A percentile compares a stretch with the other conserved stretches of the same genome.
phyloP scores from a whole-genome alignment of 169 alveolate species.

The Besnoitia besnoiti region DNA sequence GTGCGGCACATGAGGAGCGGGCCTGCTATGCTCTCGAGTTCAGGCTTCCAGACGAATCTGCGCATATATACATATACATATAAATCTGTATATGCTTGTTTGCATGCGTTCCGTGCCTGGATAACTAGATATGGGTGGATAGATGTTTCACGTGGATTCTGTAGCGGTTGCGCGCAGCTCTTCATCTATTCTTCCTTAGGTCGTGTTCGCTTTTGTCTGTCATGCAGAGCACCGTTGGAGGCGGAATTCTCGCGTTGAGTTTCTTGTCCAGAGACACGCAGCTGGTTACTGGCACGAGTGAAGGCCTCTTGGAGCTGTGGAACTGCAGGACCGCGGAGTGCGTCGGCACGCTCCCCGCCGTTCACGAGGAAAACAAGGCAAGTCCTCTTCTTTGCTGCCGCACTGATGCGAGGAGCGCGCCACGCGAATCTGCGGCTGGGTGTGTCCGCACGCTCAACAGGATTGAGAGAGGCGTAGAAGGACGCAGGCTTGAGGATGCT shows the following conservation, averaged over 20 bases:
- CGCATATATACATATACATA: background rate
- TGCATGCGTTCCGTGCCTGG: background rate
- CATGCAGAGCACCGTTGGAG: slow-evolving; percentile 89
- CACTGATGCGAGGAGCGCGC: too few species aligned
- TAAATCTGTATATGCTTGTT: background rate
- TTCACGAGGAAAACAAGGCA: slow-evolving; percentile 84
- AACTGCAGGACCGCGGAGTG: slow-evolving; percentile 85
- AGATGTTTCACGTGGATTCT: too few species aligned
- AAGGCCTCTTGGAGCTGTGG: slow-evolving; percentile 88
- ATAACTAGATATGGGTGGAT: background rate
- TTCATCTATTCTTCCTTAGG: too few species aligned
- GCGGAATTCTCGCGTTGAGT: slow-evolving; percentile 78
- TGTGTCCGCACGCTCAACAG: too few species aligned
- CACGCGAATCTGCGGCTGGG: too few species aligned
- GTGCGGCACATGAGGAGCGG: too few species aligned
- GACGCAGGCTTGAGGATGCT: too few species aligned
- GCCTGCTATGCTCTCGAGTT: too few species aligned
- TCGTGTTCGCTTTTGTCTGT: too few species aligned
- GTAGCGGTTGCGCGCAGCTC: too few species aligned
- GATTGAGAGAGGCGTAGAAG: too few species aligned
- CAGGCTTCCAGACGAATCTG: too few species aligned
- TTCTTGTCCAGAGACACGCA: slow-evolving; percentile 85
- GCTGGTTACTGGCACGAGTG: slow-evolving; percentile 83
- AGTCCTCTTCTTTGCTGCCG: background rate
- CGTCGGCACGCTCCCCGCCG: slow-evolving; percentile 78